A percentile compares a stretch with the other conserved stretches of the same genome.
Evolutionary conservation across 306 rosid genomes (phyloP).

Genomic region (Lathyrus sativus): DNA sequence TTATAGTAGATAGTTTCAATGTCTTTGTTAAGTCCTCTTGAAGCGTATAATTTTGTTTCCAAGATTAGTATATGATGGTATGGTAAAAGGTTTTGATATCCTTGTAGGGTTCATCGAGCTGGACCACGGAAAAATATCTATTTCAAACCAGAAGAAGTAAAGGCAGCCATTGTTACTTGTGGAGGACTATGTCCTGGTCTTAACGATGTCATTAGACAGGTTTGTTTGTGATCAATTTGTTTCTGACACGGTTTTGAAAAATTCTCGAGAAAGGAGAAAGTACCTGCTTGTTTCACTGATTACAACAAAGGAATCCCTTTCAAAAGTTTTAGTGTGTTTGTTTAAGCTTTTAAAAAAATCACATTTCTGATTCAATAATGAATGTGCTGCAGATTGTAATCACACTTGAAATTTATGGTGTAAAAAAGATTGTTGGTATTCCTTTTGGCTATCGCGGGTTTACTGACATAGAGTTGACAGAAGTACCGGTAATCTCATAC

Average conservation of each 20-base stretch:
- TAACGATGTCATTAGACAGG: conserved; percentile 98
- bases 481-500: conserved; percentile 68
- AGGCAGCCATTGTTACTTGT: conserved; percentile 95
- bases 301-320: not conserved
- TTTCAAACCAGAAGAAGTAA: conserved; percentile 87
- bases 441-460: conserved; percentile 98
- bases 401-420: conserved; percentile 98
- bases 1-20: not conserved
- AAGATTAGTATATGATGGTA: no score
- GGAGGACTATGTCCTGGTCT: conserved; percentile 99
- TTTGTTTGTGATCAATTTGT: conserved; percentile 41
- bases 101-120: conserved; percentile 93
- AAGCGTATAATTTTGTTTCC: no score
- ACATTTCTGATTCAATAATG: conserved; percentile 31
- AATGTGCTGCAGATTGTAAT: conserved; percentile 79
- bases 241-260: not conserved
- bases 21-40: not conserved
- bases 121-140: conserved; percentile 94
- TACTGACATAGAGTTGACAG: conserved; percentile 68
- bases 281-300: not conserved
- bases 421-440: conserved; percentile 81
- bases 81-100: conserved; percentile 33
- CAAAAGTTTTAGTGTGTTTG: not conserved
- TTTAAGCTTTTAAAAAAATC: not conserved
- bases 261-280: conserved; percentile 21